Evolutionary conservation across 1,139 yeast genomes (phyloP), one percentile per base, ranked within the genome.

Genomic region (Magnusiomyces tetraspermus): DNA sequence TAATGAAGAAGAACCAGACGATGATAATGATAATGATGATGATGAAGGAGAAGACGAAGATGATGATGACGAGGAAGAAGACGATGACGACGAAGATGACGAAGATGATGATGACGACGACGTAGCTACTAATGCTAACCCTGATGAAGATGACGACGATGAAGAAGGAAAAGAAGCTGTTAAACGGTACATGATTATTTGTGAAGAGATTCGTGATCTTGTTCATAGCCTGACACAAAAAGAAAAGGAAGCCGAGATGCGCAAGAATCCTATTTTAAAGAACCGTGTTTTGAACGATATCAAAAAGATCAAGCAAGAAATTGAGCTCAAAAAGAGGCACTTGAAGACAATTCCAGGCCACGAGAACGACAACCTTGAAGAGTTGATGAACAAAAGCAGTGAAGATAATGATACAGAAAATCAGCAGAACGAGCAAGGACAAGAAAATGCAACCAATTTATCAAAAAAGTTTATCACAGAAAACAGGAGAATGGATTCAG

Each of bases 231-330:
- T 94, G 53, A 81, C 78, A 51, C 82, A 82, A 61, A 92, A 90
- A 63, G 80, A 80, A 64, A 76, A 76, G 51, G 92, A 87, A 60
- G 78, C 88, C 49, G 79, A 77, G 19, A 83, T 83, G 54, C 90
- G 95, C 1, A 80, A 90, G 19, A 89, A 89, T 66, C 90, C 90
- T 61, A 84, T 92, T 72, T 77, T 92, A 80, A 82, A 84, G 66
- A 86, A 85, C 70, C 83, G 97, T 70, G 85, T 89, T 66, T 78
- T 84, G 62, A 94, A 85, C 59, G 88, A 87, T 53, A 85, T 88
- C 55, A 78, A 77, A 55, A 83, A 90, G 55, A 76, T 94, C 61
- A 84, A 82, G 67, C 82, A 83, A 50, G 96, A 94, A 59, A 75
- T 90, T 56, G 96, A 89, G 54, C 76, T 80, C 63, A 92, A 92